A percentile compares a stretch with the other conserved stretches of the same genome.
phyloP scores from a whole-genome alignment of 345 rosid species.

The Boechera divaricarpa region DNA sequence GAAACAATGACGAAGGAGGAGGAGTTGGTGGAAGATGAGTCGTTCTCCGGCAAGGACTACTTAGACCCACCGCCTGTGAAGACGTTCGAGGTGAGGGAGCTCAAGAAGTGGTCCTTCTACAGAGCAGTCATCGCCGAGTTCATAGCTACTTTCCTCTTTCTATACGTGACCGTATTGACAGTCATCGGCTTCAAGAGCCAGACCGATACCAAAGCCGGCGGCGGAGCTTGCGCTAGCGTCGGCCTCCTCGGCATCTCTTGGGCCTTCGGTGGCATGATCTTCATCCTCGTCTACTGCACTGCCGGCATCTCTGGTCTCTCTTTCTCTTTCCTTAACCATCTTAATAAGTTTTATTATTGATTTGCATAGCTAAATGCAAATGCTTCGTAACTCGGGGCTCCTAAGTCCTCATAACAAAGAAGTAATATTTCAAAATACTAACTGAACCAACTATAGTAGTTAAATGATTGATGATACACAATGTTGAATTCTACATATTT shows the following conservation, averaged over 20 bases:
- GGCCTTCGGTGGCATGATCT: slow-evolving; percentile 93
- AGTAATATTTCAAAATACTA: not conserved
- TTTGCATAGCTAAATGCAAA: not conserved
- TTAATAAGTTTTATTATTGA: not conserved
- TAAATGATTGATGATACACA: slow-evolving; percentile 17
- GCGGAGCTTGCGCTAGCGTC: slow-evolving; percentile 63
- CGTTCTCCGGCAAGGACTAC: slow-evolving; percentile 70
- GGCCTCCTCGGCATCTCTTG: slow-evolving; percentile 87
- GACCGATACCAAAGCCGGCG: slow-evolving; percentile 34
- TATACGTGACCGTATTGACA: slow-evolving; percentile 70
- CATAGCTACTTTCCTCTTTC: slow-evolving; percentile 81
- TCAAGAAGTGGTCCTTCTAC: slow-evolving; percentile 78
- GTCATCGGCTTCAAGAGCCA: slow-evolving; percentile 78
- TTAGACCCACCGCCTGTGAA: slow-evolving; percentile 81
- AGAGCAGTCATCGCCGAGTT: slow-evolving; percentile 87
- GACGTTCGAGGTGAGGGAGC: slow-evolving; percentile 60
- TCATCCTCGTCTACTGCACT: slow-evolving; percentile 82
- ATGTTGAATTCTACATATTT: slow-evolving; percentile 13
- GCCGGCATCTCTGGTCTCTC: slow-evolving; percentile 79
- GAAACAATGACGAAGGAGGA: slow-evolving; percentile 49
- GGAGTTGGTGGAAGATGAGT: slow-evolving; percentile 53
- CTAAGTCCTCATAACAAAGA: not conserved
- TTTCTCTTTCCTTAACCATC: not conserved
- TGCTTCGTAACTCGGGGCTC: not conserved
- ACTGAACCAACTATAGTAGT: not conserved